Conservation (phyloP, 768 basidiomycete species). For the Leucocoprinus sp. region DNA sequence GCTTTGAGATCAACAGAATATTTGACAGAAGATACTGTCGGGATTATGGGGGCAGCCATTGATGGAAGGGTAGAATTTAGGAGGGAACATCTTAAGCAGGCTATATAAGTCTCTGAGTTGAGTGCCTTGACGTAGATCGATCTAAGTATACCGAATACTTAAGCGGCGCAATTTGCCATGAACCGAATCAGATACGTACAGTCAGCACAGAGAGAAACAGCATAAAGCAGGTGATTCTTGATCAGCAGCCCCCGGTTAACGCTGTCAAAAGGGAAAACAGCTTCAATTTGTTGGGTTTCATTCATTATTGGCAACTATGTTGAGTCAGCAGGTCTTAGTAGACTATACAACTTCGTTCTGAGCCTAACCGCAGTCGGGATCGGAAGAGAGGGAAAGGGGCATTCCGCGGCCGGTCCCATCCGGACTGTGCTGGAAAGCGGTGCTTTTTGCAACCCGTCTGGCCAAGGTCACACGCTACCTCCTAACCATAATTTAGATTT, state of each 20-base stretch:
- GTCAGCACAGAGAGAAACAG: constrained; percentile 1
- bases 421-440: not conserved
- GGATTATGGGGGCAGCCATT: constrained; percentile 22
- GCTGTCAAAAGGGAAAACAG: not conserved
- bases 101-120: constrained; percentile 16
- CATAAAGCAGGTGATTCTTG: constrained; percentile 5
- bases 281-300: constrained; percentile 4
- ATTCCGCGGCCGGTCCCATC: not conserved
- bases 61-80: constrained; percentile 19
- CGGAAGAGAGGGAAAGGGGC: not conserved
- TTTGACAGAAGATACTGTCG: constrained; percentile 20
- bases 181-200: not conserved
- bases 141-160: constrained; percentile 1
- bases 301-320: not conserved
- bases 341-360: too few species aligned
- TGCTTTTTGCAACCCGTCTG: not conserved
- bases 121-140: constrained; percentile 5
- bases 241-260: constrained; percentile 5
- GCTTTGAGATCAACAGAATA: constrained; percentile 30
- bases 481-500: too few species aligned
- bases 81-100: constrained; percentile 6
- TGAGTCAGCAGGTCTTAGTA: too few species aligned
- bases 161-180: constrained; percentile 9
- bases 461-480: too few species aligned
- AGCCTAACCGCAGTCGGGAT: not conserved